These are phyloP conservation scores for Penicillium sclerotigenum DNA, from an alignment of 2,329 filamentous ascomycete species.

Conservation along the genomic window DNA sequence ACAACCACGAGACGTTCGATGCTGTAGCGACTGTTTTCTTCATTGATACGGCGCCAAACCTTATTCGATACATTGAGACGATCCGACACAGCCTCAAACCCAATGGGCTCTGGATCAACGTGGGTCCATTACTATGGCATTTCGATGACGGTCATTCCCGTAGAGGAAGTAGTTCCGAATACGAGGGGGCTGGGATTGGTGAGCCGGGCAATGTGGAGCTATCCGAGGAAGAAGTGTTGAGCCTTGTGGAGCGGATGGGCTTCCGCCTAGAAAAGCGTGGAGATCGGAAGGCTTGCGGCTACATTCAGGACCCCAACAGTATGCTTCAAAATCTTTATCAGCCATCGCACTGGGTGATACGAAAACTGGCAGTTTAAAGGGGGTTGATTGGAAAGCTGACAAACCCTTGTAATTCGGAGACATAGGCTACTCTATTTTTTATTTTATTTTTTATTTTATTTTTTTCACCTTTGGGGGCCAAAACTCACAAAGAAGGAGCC, in stretches of 20 bases:
- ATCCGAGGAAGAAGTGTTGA: constrained; percentile 80
- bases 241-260: constrained; percentile 69
- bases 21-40: constrained; percentile 91
- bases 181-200: constrained; percentile 61
- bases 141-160: constrained; percentile 63
- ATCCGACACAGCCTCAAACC: constrained; percentile 72
- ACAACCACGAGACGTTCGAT: constrained; percentile 65
- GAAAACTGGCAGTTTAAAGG: constrained; percentile 52
- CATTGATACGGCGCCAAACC: constrained; percentile 91
- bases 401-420: background rate
- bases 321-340: constrained; percentile 83
- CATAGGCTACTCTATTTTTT: background rate
- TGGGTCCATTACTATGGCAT: constrained; percentile 92
- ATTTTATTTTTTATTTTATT: background rate
- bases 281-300: constrained; percentile 61
- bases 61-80: constrained; percentile 84
- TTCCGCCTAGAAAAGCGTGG: constrained; percentile 68
- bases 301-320: constrained; percentile 79
- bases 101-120: constrained; percentile 81
- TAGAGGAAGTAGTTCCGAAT: constrained; percentile 18
- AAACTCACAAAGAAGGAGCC: background rate
- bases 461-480: background rate
- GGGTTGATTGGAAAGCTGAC: background rate
- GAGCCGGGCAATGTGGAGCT: constrained; percentile 90
- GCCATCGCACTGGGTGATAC: constrained; percentile 80